Evolutionary conservation across 2,329 filamentous ascomycete genomes (phyloP), one percentile per base, ranked within the genome.

Genomic region (Claviceps fusiformis): DNA sequence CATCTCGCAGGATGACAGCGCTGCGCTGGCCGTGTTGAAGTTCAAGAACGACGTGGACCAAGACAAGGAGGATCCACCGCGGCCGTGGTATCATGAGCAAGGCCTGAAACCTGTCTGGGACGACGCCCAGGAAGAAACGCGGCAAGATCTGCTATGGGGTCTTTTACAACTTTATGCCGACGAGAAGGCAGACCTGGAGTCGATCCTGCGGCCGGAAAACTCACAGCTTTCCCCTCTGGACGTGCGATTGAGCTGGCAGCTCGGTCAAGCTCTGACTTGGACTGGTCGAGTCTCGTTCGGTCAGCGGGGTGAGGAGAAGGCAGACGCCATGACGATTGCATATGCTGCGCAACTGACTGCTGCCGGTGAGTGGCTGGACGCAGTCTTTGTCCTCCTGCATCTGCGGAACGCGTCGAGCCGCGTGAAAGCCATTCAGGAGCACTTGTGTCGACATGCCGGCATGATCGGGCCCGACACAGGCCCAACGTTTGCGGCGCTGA

Each of bases 101-200:
- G 76, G 76, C 7, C 73, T 80, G 51, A 71, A 76, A 17, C 71
- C 77, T 47, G 68, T 81, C 35, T 87, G 85, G 79, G 72, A 81
- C 19, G 82, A 87, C 58, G 71, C 74, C 3, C 71, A 81, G 53
- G 73, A 76, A 13, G 75, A 79, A 31, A 70, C 73, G 33, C 78
- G 84, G 45, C 83, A 93, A 64, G 90, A 95, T 65, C 76, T 95
- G 8, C 75, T 97, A 1, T 95, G 92, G 86, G 87, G 89, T 13
- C 77, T 98, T 0, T 72, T 98, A 52, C 89, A 88, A 66, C 75
- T 95, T 5, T 95, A 90, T 63, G 81, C 89, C 1, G 74, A 81
- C n/a, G 70, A 72, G 10, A 65, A 72, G 13, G 75, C 71, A 47
- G 74, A 78, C 51, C 67, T 95, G 3, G 87, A 89, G 61, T 80